Evolutionary conservation across 2,329 filamentous ascomycete species (phyloP), one percentile per base, ranked within the genome.

Genomic region (Diaporthe citri): DNA sequence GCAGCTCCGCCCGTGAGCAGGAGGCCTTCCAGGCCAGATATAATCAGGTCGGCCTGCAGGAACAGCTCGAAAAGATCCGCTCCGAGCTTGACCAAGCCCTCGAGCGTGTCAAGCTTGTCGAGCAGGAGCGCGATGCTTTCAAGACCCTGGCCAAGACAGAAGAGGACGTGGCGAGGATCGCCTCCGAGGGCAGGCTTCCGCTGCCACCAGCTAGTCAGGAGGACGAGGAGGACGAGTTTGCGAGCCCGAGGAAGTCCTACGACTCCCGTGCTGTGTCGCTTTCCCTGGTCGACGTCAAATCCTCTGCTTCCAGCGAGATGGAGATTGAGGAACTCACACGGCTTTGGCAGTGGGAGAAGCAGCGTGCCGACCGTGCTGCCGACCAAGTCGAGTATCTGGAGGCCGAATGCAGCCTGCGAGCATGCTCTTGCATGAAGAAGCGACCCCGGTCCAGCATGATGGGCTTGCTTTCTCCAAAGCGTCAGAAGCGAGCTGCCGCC

Each of bases 321-420:
- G 90, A 91, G 78, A 88, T 91, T 46, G 89, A 91, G 59, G 88
- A 91, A 78, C 83, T 91, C 55, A 85, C 84, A 0, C 84, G 84
- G 8, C 83, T 89, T 72, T 86, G 89, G 80, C 85, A 88, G 74
- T 91, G 89, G 88, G 90, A 84, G 82, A 85, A 89, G 84, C 89
- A 90, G 80, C 87, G 92, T 72, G 92, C 93, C 13, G 88, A 93
- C 76, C 89, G 93, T 10, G 93, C 93, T 0, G 87, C 93, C 77
- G 93, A 95, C 76, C 90, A 93, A 80, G 87, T 95, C 64, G 93
- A 95, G 43, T 96, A 95, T 82, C 86, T 96, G 81, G 90, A 94
- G 80, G 89, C 93, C 72, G 94, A 96, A 82, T 95, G 93, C 81
- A 88, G 91, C 67, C 88, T 95, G 77, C 88, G 89, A 62, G 91